Percentiles rank a stretch among this genome's conserved stretches.
Evolutionary conservation across 1,139 yeast genomes (phyloP).

Genomic region (Sugiyamaella neomexicana): DNA sequence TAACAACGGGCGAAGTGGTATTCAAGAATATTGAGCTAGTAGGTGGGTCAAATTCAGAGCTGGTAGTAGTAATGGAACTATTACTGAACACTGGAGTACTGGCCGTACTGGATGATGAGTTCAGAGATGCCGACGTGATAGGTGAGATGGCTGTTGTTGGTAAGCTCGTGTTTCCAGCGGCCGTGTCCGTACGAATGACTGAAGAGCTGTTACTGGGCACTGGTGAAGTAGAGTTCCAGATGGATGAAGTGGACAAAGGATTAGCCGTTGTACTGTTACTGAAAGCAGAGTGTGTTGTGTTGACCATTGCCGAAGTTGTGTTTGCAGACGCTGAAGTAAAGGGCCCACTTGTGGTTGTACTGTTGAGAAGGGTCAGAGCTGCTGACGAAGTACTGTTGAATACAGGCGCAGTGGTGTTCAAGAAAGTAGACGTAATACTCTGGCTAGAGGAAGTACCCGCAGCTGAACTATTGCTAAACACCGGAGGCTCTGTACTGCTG

Average conservation of each 20-base stretch:
- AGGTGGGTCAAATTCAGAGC: not conserved
- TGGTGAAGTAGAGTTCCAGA: conserved; percentile 9
- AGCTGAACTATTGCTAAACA: not conserved
- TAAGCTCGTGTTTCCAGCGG: not conserved
- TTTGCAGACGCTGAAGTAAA: not conserved
- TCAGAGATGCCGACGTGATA: not conserved
- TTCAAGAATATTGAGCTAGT: not conserved
- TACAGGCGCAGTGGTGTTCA: not conserved
- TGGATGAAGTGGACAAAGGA: not conserved
- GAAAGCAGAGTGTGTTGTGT: not conserved
- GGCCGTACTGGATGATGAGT: not conserved
- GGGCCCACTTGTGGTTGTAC: not conserved
- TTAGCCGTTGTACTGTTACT: not conserved
- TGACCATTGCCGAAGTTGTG: conserved; percentile 9
- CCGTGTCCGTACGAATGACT: not conserved
- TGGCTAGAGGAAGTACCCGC: not conserved
- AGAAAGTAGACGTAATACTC: not conserved
- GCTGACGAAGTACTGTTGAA: not conserved
- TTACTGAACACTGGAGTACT: not conserved
- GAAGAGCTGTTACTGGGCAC: conserved; percentile 8
- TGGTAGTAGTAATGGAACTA: not conserved
- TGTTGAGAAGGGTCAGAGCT: not conserved
- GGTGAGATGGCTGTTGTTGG: not conserved
- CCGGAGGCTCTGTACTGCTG: not conserved
- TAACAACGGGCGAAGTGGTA: not conserved